Evolutionary conservation across 768 basidiomycete species (phyloP).

Genomic region (Rubroboletus satanas): DNA sequence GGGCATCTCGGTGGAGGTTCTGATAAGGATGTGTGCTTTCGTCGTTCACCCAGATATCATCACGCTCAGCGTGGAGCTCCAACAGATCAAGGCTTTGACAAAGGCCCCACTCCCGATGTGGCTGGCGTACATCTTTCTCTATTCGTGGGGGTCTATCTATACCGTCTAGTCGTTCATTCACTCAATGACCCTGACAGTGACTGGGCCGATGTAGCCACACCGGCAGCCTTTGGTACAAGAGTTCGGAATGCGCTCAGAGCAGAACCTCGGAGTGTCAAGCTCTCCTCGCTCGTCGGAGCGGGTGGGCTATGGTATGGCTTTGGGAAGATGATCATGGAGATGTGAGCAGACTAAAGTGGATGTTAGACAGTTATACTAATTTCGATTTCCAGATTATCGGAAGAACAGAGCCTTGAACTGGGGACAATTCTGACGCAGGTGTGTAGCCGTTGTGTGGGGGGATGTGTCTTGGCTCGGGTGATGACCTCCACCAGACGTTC

Average conservation of each 20-base stretch:
- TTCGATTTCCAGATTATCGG: constrained; percentile 55
- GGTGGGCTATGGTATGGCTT: constrained; percentile 92
- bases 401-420: constrained; percentile 68
- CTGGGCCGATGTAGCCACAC: constrained; percentile 87
- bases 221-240: constrained; percentile 66
- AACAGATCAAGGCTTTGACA: constrained; percentile 69
- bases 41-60: background rate
- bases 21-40: constrained; percentile 67
- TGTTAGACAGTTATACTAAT: background rate
- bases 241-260: constrained; percentile 88
- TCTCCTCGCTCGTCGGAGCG: constrained; percentile 79
- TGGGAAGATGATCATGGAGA: constrained; percentile 78
- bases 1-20: constrained; percentile 87
- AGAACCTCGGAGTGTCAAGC: constrained; percentile 78
- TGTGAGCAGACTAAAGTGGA: constrained; percentile 45
- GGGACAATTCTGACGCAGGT: constrained; percentile 70
- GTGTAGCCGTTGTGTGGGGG: constrained; percentile 16
- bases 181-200: constrained; percentile 45
- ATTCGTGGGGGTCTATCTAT: constrained; percentile 49
- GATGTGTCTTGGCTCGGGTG: background rate
- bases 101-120: constrained; percentile 87
- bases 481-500: constrained; percentile 54
- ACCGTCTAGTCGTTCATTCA: background rate
- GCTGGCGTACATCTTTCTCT: constrained; percentile 83
- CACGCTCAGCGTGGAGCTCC: constrained; percentile 6